Percentiles rank a stretch among this genome's conserved stretches.
These are phyloP conservation scores for Goffeauzyma gilvescens DNA, from an alignment of 768 basidiomycete species.

Conservation along the genomic window DNA sequence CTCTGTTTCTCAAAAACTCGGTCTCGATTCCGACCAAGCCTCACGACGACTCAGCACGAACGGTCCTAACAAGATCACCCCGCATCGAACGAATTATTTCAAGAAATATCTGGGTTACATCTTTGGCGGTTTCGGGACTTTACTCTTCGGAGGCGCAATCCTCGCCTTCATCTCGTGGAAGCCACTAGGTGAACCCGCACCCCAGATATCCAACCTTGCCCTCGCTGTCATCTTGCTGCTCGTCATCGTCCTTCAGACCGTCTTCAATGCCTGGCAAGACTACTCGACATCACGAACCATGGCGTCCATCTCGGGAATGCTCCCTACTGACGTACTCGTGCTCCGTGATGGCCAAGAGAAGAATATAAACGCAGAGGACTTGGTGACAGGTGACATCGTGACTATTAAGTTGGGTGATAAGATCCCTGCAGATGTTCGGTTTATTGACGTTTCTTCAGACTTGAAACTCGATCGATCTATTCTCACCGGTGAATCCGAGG, in stretches of 20 bases:
- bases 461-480: conserved; percentile 46
- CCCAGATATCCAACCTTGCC: conserved; percentile 42
- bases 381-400: conserved; percentile 29
- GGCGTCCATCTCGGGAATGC: conserved; percentile 39
- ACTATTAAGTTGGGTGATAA: conserved; percentile 14
- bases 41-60: conserved; percentile 36
- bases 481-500: conserved; percentile 39
- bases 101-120: conserved; percentile 40
- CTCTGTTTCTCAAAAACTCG: conserved; percentile 36
- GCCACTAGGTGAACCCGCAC: conserved; percentile 43
- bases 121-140: conserved; percentile 43
- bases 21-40: conserved; percentile 40
- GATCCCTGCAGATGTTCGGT: conserved; percentile 33
- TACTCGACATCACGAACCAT: conserved; percentile 44
- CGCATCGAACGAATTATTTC: conserved; percentile 37
- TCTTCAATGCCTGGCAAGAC: conserved; percentile 31
- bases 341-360: conserved; percentile 22
- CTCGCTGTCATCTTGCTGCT: conserved; percentile 43
- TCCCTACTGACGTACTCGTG: conserved; percentile 29
- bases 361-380: conserved; percentile 20
- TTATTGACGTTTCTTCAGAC: conserved; percentile 40
- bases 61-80: conserved; percentile 41
- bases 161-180: conserved; percentile 43
- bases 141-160: conserved; percentile 42
- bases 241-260: conserved; percentile 24